Base-by-base conservation (phyloP, 2,329 filamentous ascomycete genomes). In the Arthrobotrys sinensis region DNA sequence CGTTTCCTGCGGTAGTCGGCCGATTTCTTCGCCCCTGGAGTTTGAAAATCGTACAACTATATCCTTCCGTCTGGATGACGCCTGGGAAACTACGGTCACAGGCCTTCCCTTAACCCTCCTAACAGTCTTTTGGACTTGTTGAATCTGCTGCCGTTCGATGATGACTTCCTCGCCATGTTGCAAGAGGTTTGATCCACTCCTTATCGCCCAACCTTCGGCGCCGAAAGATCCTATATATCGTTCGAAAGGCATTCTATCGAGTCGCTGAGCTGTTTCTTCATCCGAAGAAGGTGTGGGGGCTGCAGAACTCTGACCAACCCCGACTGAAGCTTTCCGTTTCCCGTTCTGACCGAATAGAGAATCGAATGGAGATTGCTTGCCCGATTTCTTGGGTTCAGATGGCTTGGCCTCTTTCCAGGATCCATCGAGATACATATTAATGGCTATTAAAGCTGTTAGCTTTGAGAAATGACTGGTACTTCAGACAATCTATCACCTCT, bases 201-300 rank as follows among this genome's bases (percentile, higher is more conserved):
- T 90, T 2, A 95, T 98, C 4, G 93, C 91, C 96, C 96, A 99
- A 3, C 91, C 96, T 67, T 92, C 93, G 3, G 93, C 94, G 7
- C 96, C 96, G 84, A 98, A 96, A 0, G 94, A 93, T 16, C 96
- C 96, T 78, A 98, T 89, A 82, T 98, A 99, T 82, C 96, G 86
- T 80, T 86, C 87, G 1, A 85, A 82, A 0, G 90, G 90, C 86
- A 87, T 89, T 3, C 82, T 81, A 32, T 82, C 82, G 81, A 52
- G 48, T 40, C 60, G 70, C 55, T 67, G 57, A 60, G 64, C 45
- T 38, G 66, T 72, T 46, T 80, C 78, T 71, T 76, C 67, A 12
- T 75, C 83, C 77, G 36, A 83, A 80, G 78, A 76, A 34, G 71
- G 78, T 50, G 79, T 76, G 10, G 63, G 50, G 10, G 62, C 62